Evolutionary conservation across 305 asterid genomes (phyloP), one percentile per base, ranked within the genome.

Genomic region (Fraxinus greggii): DNA sequence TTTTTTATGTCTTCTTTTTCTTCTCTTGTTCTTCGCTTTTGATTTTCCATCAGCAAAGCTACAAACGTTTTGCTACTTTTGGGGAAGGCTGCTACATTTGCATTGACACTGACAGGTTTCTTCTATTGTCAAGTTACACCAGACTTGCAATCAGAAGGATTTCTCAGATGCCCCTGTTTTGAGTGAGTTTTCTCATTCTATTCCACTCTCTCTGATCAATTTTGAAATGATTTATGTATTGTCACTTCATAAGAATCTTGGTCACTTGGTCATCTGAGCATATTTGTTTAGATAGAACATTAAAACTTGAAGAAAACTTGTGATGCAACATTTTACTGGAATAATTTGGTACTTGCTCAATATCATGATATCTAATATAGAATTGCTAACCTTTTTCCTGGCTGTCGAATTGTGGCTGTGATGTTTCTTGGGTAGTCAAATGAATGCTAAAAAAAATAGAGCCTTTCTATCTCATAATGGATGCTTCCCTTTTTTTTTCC

Each of bases 51-150:
- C 98, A 95, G 99, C 89, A 93, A 93, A 89, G 94, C 97, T 81
- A 89, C 93, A 84, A 89, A 94, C 80, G 98, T 91, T 82, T 89
- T 95, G 87, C 89, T 88, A 61, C 93, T 91, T 84, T 83, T 95
- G 94, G 98, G 98, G 56, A 93, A 86, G 89, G 97, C 92, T 92
- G 99, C 98, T 79, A 86, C 94, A 72, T 93, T 93, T 91, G 98
- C 98, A 45, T 88, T 95, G 89, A 88, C 90, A 75, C 86, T 93
- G 88, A 93, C 99, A 76, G 98, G 97, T 56, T 91, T 95, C 88
- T 95, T 95, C 90, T 92, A 93, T 86, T 94, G 91, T 79, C 93
- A 89, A 90, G 90, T 89, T 80, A 84, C 93, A 73, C 88, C 92
- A 36, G 83, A 89, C 81, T 84, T 82, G 85, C 86, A 83, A 81